phyloP scores from a whole-genome alignment of 2,329 filamentous ascomycete genomes.

The Monilinia fructicola region DNA sequence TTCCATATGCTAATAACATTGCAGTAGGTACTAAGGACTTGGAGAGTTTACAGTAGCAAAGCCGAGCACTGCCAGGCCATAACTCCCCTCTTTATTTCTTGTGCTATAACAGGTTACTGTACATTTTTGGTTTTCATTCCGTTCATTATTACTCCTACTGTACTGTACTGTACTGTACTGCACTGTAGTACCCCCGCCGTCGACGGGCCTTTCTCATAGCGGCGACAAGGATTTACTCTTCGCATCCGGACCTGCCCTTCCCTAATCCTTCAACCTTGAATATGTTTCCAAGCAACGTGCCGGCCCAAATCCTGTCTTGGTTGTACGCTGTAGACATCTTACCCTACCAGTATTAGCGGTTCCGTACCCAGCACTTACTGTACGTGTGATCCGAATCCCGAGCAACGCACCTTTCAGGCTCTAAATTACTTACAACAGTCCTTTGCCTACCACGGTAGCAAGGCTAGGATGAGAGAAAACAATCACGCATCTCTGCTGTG shows the following conservation, averaged over 20 bases:
- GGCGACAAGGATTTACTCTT: not conserved
- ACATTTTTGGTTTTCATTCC: not conserved
- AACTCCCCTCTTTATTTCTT: not conserved
- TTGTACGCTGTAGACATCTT: not conserved
- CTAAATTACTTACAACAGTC: too few relatives aligned
- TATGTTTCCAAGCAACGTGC: too few relatives aligned
- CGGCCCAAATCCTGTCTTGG: not conserved
- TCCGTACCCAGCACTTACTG: not conserved
- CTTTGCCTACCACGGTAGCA: not conserved
- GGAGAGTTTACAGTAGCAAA: not conserved
- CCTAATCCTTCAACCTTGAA: too few relatives aligned
- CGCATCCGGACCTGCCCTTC: not conserved
- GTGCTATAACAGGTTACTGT: too few relatives aligned
- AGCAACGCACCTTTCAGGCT: not conserved
- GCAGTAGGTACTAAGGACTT: not conserved
- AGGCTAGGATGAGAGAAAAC: not conserved
- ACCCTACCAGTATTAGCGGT: not conserved
- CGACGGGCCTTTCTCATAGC: not conserved
- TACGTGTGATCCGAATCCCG: slow-evolving; percentile 8
- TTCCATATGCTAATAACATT: not conserved
- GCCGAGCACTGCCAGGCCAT: not conserved
- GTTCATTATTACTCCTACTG: too few relatives aligned
- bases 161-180: too few relatives aligned
- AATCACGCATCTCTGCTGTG: not conserved
- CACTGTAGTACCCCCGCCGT: slow-evolving; percentile 3